A percentile compares a stretch with the other conserved stretches of the same genome.
Evolutionary conservation across 495 filamentous ascomycete species (phyloP).

Genomic region (Chlorociboria aeruginascens): DNA sequence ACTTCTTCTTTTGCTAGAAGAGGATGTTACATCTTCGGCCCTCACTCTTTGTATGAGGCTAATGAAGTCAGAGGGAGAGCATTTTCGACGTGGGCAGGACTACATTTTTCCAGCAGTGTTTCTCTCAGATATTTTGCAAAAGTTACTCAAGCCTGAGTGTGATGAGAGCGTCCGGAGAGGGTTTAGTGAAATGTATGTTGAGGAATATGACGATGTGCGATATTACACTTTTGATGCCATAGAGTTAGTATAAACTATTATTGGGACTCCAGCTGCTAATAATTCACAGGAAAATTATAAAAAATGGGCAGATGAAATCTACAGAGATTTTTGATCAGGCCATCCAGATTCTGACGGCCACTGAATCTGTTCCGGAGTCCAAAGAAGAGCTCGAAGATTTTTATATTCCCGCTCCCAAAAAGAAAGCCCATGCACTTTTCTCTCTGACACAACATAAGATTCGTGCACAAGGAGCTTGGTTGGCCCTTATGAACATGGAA

Average conservation of each 20-base stretch:
- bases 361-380: conserved; percentile 49
- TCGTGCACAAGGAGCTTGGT: conserved; percentile 74
- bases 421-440: conserved; percentile 37
- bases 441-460: conserved; percentile 54
- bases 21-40: conserved; percentile 42
- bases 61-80: conserved; percentile 59
- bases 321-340: conserved; percentile 36
- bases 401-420: conserved; percentile 40
- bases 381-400: conserved; percentile 55
- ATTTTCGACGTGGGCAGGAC: conserved; percentile 46
- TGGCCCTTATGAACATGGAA: conserved; percentile 57
- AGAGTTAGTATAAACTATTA: conserved; percentile 36
- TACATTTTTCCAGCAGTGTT: conserved; percentile 50
- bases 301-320: conserved; percentile 23
- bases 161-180: conserved; percentile 48
- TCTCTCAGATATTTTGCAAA: conserved; percentile 50
- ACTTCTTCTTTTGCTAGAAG: conserved; percentile 42
- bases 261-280: conserved; percentile 5
- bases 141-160: conserved; percentile 44
- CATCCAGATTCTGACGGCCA: conserved; percentile 50
- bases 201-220: conserved; percentile 71
- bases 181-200: conserved; percentile 65
- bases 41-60: conserved; percentile 74
- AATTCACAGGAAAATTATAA: conserved; percentile 25
- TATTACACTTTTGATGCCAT: conserved; percentile 66